Evolutionary conservation across 2,329 filamentous ascomycete species (phyloP).

Genomic region (Botrytis porri): DNA sequence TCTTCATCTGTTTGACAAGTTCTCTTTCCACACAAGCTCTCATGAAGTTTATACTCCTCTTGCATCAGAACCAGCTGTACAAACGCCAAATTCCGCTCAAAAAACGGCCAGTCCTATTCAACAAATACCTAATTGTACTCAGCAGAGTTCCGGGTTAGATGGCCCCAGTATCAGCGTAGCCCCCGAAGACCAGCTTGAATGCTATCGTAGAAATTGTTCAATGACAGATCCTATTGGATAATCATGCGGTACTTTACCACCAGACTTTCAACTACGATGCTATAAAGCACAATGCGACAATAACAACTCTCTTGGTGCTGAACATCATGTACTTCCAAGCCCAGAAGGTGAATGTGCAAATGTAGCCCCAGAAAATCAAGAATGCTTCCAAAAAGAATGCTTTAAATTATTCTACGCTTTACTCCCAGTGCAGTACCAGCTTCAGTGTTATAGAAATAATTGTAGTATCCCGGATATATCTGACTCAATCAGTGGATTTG

Average conservation of each 20-base stretch:
- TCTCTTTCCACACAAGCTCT: not conserved
- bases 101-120: not conserved
- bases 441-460: not conserved
- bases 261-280: not conserved
- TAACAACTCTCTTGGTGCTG: rapidly evolving
- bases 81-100: not conserved
- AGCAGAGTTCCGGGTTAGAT: not conserved
- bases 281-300: not conserved
- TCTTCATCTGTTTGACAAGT: not conserved
- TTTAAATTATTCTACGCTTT: not conserved
- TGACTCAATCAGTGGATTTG: not conserved
- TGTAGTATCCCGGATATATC: not conserved
- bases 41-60: not conserved
- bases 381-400: not conserved
- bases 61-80: not conserved
- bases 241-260: not conserved
- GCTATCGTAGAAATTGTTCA: not conserved
- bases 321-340: not conserved
- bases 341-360: not conserved
- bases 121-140: not conserved
- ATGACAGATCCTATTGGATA: not conserved
- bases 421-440: not conserved
- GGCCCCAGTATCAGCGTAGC: not conserved
- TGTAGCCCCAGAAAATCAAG: not conserved
- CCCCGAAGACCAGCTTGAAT: not conserved